Base-by-base conservation (phyloP, 2,329 filamentous ascomycete species). In the Trichoderma koningiopsis region DNA sequence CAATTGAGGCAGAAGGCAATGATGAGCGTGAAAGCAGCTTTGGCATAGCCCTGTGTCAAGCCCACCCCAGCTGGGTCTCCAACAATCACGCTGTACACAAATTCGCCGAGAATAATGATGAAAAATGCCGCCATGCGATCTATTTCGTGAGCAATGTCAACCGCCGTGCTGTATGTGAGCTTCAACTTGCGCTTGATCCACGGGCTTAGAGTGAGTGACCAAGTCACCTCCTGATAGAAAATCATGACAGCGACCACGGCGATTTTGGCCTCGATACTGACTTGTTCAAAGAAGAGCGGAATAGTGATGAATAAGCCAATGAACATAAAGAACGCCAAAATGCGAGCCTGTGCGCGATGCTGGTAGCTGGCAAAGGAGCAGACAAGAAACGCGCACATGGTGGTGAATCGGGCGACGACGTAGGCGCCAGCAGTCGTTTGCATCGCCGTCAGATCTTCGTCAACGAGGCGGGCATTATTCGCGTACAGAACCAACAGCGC, bases 31-130 rank as follows among this genome's bases (percentile, higher is more conserved):
- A 82, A 84, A n/a, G 83, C 77, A 4, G 83, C 83, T 61, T 82
- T 82, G 11, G 79, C 75, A 61, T 83, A 81, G 4, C 81, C 78
- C 1, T 77, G 61, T 29, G 83, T 84, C 55, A 85, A 75, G 0
- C 83, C 83, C 16, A 81, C 75, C 8, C 81, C 83, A 1, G 83
- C 81, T 55, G 82, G 82, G 33, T 81, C 80, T 4, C 82, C 83
- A 13, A 85, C 83, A 47, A 85, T 78, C 58, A 85, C 82, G 68
- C 80, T 79, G 70, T 84, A 84, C 19, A 85, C 77, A 71, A 84
- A 85, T 70, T 85, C 83, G 63, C 82, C 83, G 0, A 85, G 79
- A n/a, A 83, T 83, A 68, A 85, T 84, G 71, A 85, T 85, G 74
- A 83, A 84, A 71, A 85, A 85, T 16, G 83, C 83, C 0, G 82